Conservation (phyloP, 2,329 filamentous ascomycete genomes). For the Hypoxylon rubiginosum region DNA sequence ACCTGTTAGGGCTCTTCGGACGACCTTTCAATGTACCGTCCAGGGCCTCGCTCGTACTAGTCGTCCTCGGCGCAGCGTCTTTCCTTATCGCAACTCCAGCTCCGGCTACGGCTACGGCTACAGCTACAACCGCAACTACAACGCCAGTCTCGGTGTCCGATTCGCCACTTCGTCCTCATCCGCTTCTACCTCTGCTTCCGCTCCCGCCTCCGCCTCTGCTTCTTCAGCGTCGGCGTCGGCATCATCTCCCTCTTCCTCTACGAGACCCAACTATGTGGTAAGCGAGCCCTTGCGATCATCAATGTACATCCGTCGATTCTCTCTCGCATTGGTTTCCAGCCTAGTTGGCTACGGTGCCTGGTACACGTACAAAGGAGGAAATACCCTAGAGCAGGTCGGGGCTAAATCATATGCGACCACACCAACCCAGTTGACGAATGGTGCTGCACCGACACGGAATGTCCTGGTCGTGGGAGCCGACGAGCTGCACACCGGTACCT, state of each 20-base stretch:
- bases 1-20: constrained; percentile 76
- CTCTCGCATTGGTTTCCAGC: constrained; percentile 75
- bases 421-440: constrained; percentile 51
- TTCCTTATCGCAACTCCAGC: constrained; percentile 39
- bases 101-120: constrained; percentile 31
- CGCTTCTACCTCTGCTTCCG: constrained; percentile 12
- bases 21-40: constrained; percentile 74
- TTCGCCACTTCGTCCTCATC: constrained; percentile 53
- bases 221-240: constrained; percentile 46
- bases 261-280: constrained; percentile 55
- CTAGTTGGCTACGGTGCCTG: constrained; percentile 82
- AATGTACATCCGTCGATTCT: constrained; percentile 80
- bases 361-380: constrained; percentile 73
- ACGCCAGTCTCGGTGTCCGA: constrained; percentile 56
- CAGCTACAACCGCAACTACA: constrained; percentile 10
- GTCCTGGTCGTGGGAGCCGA: constrained; percentile 92
- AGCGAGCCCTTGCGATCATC: constrained; percentile 71
- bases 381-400: constrained; percentile 53
- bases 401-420: constrained; percentile 58
- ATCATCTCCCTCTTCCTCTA: constrained; percentile 52
- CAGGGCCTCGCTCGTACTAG: constrained; percentile 69
- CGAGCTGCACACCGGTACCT: constrained; percentile 87
- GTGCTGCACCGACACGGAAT: constrained; percentile 67
- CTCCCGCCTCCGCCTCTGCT: constrained; percentile 43
- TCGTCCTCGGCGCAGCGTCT: constrained; percentile 58